Base-by-base conservation (phyloP, 2,329 filamentous ascomycete genomes). In the Alternaria sp. region DNA sequence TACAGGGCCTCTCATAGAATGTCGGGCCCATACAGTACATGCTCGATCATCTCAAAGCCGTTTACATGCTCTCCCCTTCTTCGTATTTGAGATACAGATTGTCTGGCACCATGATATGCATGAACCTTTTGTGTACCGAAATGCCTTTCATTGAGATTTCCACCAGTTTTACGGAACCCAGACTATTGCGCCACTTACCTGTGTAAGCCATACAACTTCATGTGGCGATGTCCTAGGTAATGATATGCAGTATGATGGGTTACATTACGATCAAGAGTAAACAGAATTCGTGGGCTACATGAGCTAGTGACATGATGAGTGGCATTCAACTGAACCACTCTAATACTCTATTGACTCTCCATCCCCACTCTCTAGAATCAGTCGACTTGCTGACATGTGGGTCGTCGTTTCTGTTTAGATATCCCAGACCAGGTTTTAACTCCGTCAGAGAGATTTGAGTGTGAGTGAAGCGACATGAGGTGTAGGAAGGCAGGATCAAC, bases 11-110 rank as follows among this genome's bases (percentile, higher is more conserved):
- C 36, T 41, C 28, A 48, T 52, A 57, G 48, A 57, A 27, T 54
- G 48, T 18, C 49, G 56, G 38, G 43, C 38, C 25, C 30, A 38
- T 50, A 20, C 22, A 59, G 55, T 54, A 60, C 46, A 56, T 55
- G 36, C 44, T 46, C 32, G 40, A 28, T n/a, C 28, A 27, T 22
- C 54, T 36, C 57, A 48, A 36, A 44, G 46, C 36, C 5, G 8
- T 50, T 20, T 36, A 25, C 20, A 36, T n/a, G 14, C 46, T 38
- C 30, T n/a, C 25, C 22, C 16, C 16, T 10, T 36, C 32, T 9
- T 50, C 18, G 6, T 12, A 10, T 25, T 49, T 14, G 32, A 25
- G 12, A 36, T 49, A 12, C 4, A 4, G 34, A 16, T 20, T 11
- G 18, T 4, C 14, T 34, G 30, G 28, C 12, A 22, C 10, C n/a